Conservation (phyloP, 1,139 yeast species). For the Protomyces inouyei region DNA sequence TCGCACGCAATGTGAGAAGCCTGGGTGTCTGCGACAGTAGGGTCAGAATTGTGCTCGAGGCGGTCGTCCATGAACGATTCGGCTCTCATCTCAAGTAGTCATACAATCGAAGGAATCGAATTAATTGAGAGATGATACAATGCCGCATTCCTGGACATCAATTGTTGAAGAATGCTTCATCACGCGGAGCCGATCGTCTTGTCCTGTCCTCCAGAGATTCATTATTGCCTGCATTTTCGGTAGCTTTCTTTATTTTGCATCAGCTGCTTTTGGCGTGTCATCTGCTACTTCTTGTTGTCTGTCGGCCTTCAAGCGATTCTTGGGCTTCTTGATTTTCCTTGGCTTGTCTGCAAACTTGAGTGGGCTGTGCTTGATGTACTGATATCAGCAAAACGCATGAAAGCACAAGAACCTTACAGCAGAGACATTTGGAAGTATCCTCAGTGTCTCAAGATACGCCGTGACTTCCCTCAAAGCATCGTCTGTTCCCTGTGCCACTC, state of each 20-base stretch:
- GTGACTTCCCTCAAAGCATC: constrained; percentile 1
- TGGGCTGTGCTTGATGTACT: neutral
- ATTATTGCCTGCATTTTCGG: too few species aligned
- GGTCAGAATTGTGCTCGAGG: neutral
- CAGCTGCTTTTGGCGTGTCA: too few species aligned
- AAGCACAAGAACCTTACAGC: neutral
- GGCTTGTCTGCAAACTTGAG: neutral
- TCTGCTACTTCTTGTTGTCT: too few species aligned
- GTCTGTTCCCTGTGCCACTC: constrained; percentile 1
- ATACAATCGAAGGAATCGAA: too few species aligned
- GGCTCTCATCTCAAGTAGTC: too few species aligned
- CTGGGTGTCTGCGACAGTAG: neutral
- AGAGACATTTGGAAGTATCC: constrained; percentile 8
- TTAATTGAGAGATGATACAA: too few species aligned
- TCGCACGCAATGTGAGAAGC: neutral
- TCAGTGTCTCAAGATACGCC: constrained; percentile 13
- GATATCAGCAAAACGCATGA: neutral
- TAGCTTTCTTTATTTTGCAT: too few species aligned
- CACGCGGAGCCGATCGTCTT: too few species aligned
- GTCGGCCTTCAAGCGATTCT: neutral
- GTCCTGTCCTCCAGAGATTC: too few species aligned
- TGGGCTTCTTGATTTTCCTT: neutral
- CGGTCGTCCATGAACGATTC: neutral
- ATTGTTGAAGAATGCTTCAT: too few species aligned
- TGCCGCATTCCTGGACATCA: too few species aligned